These are phyloP conservation scores for Corrigiola litoralis DNA, from an alignment of 179 eudicot species.

Conservation along the genomic window DNA sequence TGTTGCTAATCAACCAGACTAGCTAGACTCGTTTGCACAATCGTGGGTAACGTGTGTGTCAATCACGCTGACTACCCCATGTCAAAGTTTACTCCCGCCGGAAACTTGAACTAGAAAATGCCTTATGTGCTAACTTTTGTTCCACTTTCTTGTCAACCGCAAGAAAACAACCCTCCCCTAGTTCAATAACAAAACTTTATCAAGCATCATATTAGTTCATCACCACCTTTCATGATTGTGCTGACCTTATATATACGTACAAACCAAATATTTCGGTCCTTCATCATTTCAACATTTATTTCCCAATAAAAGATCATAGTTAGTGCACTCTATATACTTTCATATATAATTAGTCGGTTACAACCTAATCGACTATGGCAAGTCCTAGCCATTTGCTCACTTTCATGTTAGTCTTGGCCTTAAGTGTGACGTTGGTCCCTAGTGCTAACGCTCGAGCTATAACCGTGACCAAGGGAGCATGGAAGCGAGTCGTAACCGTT, in stretches of 20 bases:
- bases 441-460: not conserved
- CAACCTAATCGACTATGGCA: not conserved
- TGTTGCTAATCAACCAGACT: constrained; percentile 6
- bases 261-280: not conserved
- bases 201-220: not conserved
- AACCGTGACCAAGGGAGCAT: not conserved
- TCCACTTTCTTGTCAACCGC: constrained; percentile 11
- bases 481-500: constrained; percentile 21
- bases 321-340: not conserved
- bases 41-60: constrained; percentile 33
- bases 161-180: constrained; percentile 10
- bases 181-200: not conserved
- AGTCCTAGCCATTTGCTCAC: not conserved
- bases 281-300: not conserved
- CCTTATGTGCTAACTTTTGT: constrained; percentile 23
- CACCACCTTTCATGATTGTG: not conserved
- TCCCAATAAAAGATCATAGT: not conserved
- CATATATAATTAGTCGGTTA: not conserved
- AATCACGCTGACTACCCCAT: constrained; percentile 23
- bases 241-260: not conserved
- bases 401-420: not conserved
- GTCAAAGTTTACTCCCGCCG: constrained; percentile 15
- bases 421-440: not conserved
- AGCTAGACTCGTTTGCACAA: constrained; percentile 10
- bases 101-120: constrained; percentile 15